These are phyloP conservation scores for Pythium sp. DNA, from an alignment of 352 stramenopile species.

Conservation along the genomic window DNA sequence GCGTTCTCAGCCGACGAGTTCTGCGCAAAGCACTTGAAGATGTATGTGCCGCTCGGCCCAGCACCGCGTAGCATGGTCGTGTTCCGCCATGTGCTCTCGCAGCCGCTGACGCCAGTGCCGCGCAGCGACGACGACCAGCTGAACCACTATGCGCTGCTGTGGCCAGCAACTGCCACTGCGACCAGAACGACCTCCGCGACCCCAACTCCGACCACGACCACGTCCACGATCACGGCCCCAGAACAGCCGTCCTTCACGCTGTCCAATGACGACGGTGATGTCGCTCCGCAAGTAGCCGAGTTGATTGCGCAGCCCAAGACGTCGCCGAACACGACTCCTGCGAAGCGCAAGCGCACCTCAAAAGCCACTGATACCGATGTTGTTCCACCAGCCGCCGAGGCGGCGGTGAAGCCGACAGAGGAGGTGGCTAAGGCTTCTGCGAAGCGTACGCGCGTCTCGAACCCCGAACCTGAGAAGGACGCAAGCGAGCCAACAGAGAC, in stretches of 20 bases:
- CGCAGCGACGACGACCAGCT: background rate
- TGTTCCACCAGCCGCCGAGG: background rate
- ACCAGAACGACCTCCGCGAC: too few species aligned
- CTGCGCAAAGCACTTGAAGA: background rate
- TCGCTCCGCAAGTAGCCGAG: background rate
- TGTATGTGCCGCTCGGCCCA: background rate
- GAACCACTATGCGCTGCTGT: background rate
- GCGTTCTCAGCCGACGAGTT: background rate
- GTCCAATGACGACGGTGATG: background rate
- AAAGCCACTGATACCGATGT: background rate
- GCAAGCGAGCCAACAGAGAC: background rate
- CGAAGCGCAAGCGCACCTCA: background rate
- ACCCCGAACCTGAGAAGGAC: background rate
- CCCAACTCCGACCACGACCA: background rate
- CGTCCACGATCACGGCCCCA: background rate
- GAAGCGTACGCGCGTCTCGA: background rate
- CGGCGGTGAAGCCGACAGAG: too few species aligned
- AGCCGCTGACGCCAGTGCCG: background rate
- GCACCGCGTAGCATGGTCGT: background rate
- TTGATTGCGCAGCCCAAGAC: background rate
- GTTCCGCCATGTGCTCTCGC: background rate
- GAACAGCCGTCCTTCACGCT: background rate
- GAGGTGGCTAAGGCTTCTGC: background rate
- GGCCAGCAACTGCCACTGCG: background rate
- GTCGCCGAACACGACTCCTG: background rate